Conservation (phyloP, 2,329 filamentous ascomycete species). For the Sordariomycetes sp. region DNA sequence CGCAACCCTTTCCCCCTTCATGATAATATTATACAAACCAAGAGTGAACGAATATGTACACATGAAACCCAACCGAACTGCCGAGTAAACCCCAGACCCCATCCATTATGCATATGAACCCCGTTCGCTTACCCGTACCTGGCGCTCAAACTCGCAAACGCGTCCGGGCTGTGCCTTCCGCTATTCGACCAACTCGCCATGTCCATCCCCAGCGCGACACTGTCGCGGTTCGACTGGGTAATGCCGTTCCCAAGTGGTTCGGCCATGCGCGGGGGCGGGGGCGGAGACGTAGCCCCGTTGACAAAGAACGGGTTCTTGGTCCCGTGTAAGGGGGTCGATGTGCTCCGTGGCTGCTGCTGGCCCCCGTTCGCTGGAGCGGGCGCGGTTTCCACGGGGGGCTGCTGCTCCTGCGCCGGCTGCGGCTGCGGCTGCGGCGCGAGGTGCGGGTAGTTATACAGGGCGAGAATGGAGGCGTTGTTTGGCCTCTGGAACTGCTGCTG, state of each 20-base stretch:
- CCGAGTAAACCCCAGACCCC: background rate
- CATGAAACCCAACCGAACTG: background rate
- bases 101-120: background rate
- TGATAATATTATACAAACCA: background rate
- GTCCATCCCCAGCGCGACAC: constrained; percentile 54
- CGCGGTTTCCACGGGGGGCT: background rate
- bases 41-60: background rate
- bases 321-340: constrained; percentile 23
- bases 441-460: constrained; percentile 54
- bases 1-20: background rate
- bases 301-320: constrained; percentile 49
- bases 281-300: constrained; percentile 10
- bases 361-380: constrained; percentile 3
- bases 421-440: constrained; percentile 9
- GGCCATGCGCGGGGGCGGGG: constrained; percentile 4
- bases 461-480: constrained; percentile 66
- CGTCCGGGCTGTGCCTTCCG: constrained; percentile 68
- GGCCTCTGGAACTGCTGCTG: constrained; percentile 26
- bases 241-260: background rate
- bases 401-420: constrained; percentile 11
- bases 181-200: constrained; percentile 53
- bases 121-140: constrained; percentile 24
- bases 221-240: constrained; percentile 50
- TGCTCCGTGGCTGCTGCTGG: constrained; percentile 13
- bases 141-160: constrained; percentile 66